These are phyloP conservation scores for Silene noctiflora DNA, from an alignment of 179 eudicot genomes.

Conservation along the genomic window DNA sequence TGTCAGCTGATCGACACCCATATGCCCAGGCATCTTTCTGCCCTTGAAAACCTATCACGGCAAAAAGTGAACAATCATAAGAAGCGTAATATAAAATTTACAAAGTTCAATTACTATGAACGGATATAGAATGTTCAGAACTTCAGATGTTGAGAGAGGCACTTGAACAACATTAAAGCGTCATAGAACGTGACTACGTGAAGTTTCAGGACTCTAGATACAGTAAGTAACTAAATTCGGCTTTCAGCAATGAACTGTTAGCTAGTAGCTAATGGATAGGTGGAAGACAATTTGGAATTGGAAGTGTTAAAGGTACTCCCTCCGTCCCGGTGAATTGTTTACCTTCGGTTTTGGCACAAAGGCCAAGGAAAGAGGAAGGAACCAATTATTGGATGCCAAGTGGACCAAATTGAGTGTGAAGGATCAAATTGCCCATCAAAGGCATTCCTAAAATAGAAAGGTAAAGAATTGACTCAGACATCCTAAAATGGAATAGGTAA, in stretches of 20 bases:
- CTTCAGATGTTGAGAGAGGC: neutral
- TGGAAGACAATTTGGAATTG: too few species aligned
- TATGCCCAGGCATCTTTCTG: conserved; percentile 90
- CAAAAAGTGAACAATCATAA: conserved; percentile 9
- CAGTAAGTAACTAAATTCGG: neutral
- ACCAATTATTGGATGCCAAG: too few species aligned
- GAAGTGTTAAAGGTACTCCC: too few species aligned
- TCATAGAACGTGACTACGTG: neutral
- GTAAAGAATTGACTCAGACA: too few species aligned
- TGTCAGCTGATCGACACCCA: conserved; percentile 77
- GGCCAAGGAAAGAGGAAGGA: too few species aligned
- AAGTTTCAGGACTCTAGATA: neutral
- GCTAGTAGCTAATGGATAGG: neutral
- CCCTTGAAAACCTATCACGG: conserved; percentile 60
- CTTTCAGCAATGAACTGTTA: neutral
- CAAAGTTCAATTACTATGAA: neutral
- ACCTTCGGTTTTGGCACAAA: too few species aligned
- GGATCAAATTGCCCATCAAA: too few species aligned
- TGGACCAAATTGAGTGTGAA: too few species aligned
- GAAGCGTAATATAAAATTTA: neutral
- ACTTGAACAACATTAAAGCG: neutral
- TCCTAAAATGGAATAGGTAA: too few species aligned
- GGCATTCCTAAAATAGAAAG: too few species aligned
- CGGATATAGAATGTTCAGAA: neutral
- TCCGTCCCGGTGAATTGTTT: too few species aligned